Base-by-base conservation (phyloP, 2,329 filamentous ascomycete genomes). In the Incumbomyces lentus region DNA sequence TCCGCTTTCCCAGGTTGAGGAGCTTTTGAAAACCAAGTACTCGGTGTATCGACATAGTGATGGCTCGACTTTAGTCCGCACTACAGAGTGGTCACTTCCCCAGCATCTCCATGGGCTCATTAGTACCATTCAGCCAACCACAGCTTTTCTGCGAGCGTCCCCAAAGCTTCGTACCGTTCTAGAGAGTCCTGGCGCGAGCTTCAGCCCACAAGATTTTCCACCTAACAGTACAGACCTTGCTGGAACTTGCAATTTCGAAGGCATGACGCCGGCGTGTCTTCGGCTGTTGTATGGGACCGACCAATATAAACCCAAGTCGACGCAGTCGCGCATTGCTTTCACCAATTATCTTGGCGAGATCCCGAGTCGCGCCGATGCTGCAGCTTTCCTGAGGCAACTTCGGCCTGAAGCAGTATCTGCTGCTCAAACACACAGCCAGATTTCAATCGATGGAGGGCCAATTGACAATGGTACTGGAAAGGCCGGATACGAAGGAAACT, bases 121-220 rank as follows among this genome's bases (percentile, higher is more conserved):
- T 50, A 74, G 79, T 55, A 70, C 73, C 11, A 72, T 80, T 19
- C 76, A 80, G 58, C 77, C 77, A 1, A 80, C 76, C 1, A 79
- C 71, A 40, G 75, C 75, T 0, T 80, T 80, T 64, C 73, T 76
- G 59, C 68, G 69, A 32, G 55, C 65, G 54, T 55, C 48, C 14
- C 51, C 50, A 10, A 49, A 53, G 30, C 45, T 44, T 6, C 40
- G 41, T 7, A 54, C 45, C 55, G 30, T 49, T 58, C 32, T 53
- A 61, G 47, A 57, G 55, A 53, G 61, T 13, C 55, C 63, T n/a
- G 50, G 60, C 17, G 33, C 16, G 6, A 59, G 60, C 33, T 55
- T 59, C 36, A 47, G 41, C 50, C 46, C 47, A 32, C 42, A 45
- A 48, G 49, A 39, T 39, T 54, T 34, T 51, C 52, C 37, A 12